Conservation (phyloP, 2,329 filamentous ascomycete genomes). For the Hymenoscyphus scutula region DNA sequence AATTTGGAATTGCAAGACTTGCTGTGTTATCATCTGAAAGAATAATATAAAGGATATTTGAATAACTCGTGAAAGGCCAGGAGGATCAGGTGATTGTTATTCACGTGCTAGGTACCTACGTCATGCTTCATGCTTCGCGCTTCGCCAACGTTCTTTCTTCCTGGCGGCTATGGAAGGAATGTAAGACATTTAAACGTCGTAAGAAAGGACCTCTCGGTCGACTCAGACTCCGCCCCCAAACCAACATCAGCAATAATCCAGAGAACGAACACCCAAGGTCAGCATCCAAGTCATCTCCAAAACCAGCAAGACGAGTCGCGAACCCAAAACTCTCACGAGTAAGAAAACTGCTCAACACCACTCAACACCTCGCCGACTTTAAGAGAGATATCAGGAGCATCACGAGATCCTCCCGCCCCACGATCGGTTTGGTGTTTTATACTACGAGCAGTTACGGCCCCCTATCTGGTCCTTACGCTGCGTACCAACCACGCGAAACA, state of each 20-base stretch:
- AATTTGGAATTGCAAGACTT: too few species aligned
- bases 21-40: too few species aligned
- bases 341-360: not conserved
- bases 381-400: not conserved
- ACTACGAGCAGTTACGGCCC: not conserved
- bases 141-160: not conserved
- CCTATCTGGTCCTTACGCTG: too few species aligned
- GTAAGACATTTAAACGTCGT: conserved; percentile 4
- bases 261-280: not conserved
- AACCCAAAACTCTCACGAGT: conserved; percentile 6
- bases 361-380: too few species aligned
- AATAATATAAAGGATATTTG: too few species aligned
- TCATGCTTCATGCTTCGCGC: not conserved
- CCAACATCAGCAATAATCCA: conserved; percentile 2
- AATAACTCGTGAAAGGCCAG: too few species aligned
- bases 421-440: not conserved
- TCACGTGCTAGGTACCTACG: not conserved
- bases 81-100: not conserved
- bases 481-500: not conserved
- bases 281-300: not conserved
- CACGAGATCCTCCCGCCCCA: conserved; percentile 3
- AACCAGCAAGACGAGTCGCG: conserved; percentile 6
- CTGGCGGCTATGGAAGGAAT: not conserved
- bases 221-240: conserved; percentile 4
- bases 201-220: not conserved